These are phyloP conservation scores for Carex cristatella DNA, from an alignment of 176 grass and related monocot species.

Conservation along the genomic window DNA sequence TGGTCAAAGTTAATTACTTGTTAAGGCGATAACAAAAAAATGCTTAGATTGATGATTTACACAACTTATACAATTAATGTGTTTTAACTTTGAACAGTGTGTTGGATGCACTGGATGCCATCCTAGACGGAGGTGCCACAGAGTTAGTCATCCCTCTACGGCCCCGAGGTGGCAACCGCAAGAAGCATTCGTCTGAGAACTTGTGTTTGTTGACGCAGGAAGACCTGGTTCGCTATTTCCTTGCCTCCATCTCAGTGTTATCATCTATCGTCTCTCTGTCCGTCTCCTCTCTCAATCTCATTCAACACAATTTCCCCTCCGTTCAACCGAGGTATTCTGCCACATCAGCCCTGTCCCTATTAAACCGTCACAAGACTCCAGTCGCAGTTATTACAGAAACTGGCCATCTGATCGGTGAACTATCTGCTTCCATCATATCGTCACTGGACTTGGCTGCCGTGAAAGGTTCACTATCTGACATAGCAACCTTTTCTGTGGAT, in stretches of 20 bases:
- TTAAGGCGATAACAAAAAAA: not conserved
- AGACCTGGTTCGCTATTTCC: conserved; percentile 80
- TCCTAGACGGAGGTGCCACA: conserved; percentile 41
- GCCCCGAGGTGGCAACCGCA: conserved; percentile 20
- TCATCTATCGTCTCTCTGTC: conserved; percentile 36
- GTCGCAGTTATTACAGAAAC: conserved; percentile 51
- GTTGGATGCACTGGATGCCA: conserved; percentile 55
- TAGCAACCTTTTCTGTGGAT: conserved; percentile 39
- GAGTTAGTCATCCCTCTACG: conserved; percentile 43
- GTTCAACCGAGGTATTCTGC: conserved; percentile 41
- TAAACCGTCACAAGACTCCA: conserved; percentile 35
- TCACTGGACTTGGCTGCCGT: conserved; percentile 26
- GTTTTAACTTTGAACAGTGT: conserved; percentile 40
- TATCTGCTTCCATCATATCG: conserved; percentile 42
- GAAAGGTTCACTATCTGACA: conserved; percentile 21
- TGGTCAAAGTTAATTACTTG: not conserved
- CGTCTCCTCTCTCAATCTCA: conserved; percentile 48
- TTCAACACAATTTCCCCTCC: conserved; percentile 35
- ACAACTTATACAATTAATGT: not conserved
- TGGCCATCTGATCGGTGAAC: conserved; percentile 46
- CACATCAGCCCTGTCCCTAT: conserved; percentile 38
- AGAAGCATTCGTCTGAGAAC: conserved; percentile 11
- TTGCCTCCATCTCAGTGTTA: conserved; percentile 61
- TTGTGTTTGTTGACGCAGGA: conserved; percentile 63
- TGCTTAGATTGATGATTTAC: not conserved